Base-by-base conservation (phyloP, 2,329 filamentous ascomycete genomes). In the Coniochaeta hoffmannii region DNA sequence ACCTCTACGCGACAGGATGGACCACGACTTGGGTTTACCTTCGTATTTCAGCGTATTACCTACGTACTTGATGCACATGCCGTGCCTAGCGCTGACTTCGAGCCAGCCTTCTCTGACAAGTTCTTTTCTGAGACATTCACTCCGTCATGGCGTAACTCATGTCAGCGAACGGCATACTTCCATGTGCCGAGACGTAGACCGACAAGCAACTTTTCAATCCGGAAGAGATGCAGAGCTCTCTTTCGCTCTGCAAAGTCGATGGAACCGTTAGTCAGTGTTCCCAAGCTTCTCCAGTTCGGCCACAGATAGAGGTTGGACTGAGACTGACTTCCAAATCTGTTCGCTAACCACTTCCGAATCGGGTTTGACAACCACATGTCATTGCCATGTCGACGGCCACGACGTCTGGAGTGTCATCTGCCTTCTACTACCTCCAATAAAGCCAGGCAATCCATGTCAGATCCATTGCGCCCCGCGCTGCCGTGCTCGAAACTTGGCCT, bases 261-360 rank as follows among this genome's bases (percentile, higher is more conserved):
- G 12, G 22, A 46, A 28, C 6, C 11, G 12, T 2, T 28, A 6
- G 41, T 46, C 41, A 46, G 41, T 46, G 41, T 46, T 12, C 41
- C 22, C 41, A 15, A 46, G 22, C 22, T 28, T 12, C 22, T 46
- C 41, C 24, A 15, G 15, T 46, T 46, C 26, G 11, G 41, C 41
- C 41, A 15, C 22, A 12, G 7, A n/a, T 24, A 28, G 2, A 15
- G 12, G 22, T 15, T 28, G 19, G 19, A 26, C 38, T 2, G 56
- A 63, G 60, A 57, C 50, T 36, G 49, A 41, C 55, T 64, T 62
- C 66, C 63, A 59, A 51, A 63, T 65, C 58, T 56, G 62, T 64
- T 68, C 62, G 67, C 67, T 70, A 67, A 70, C 58, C 60, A 58
- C 57, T 68, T 63, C 68, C 67, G 26, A 60, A 68, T 66, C 50